Conservation (phyloP, 345 rosid species). For the Murraya paniculata region DNA sequence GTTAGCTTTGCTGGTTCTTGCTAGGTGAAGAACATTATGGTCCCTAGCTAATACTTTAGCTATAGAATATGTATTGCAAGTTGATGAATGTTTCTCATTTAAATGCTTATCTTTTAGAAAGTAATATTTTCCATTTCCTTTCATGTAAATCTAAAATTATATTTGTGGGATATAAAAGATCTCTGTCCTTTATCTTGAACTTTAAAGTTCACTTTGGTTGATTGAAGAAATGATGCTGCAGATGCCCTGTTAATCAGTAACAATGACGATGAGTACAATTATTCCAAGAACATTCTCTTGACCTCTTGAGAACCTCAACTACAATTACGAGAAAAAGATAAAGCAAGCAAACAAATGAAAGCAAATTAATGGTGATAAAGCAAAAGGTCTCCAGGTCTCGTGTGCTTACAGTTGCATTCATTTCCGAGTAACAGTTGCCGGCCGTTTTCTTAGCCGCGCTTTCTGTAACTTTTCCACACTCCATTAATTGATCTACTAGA, state of each 20-base stretch:
- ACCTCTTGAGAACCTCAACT: constrained; percentile 7
- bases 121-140: no score
- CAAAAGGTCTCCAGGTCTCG: constrained; percentile 18
- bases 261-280: constrained; percentile 5
- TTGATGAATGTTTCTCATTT: not conserved
- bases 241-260: not conserved
- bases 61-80: not conserved
- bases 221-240: not conserved
- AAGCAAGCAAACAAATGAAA: constrained; percentile 12
- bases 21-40: no score
- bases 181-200: not conserved
- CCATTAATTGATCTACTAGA: not conserved
- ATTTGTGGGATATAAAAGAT: not conserved
- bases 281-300: constrained; percentile 26
- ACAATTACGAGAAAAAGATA: constrained; percentile 1
- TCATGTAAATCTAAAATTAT: not conserved
- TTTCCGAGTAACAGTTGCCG: not conserved
- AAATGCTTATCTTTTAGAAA: not conserved
- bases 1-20: no score
- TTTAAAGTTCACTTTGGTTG: not conserved
- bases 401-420: constrained; percentile 11
- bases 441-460: not conserved
- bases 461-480: not conserved
- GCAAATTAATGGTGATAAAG: constrained; percentile 19
- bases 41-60: not conserved